Percentiles rank a stretch among this genome's conserved stretches.
These are phyloP conservation scores for Cyberlindnera veronae DNA, from an alignment of 805 yeast genomes.

Conservation along the genomic window DNA sequence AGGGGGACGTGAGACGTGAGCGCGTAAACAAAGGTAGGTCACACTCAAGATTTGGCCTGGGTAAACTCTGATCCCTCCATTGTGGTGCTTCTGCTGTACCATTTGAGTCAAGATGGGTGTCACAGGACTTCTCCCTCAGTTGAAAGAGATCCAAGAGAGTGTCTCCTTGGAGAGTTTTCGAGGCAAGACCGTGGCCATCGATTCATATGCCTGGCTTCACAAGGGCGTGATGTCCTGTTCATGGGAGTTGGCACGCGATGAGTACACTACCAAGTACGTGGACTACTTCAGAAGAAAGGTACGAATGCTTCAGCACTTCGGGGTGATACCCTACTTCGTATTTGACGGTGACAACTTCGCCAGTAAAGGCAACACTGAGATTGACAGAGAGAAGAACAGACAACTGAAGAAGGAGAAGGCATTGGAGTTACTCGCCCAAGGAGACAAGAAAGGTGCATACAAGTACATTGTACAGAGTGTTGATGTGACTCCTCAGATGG, in stretches of 20 bases:
- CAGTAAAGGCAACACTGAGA: constrained; percentile 71
- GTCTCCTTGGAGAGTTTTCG: constrained; percentile 55
- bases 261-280: constrained; percentile 69
- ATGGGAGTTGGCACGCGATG: constrained; percentile 67
- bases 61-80: background rate
- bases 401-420: constrained; percentile 58
- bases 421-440: constrained; percentile 43
- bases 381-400: constrained; percentile 56
- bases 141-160: constrained; percentile 68
- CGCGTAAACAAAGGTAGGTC: constrained; percentile 2
- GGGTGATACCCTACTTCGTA: constrained; percentile 80
- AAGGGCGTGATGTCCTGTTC: constrained; percentile 82
- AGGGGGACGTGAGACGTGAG: background rate
- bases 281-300: constrained; percentile 66
- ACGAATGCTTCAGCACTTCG: constrained; percentile 57
- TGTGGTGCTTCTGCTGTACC: background rate
- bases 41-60: background rate
- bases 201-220: constrained; percentile 96
- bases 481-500: constrained; percentile 88
- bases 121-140: constrained; percentile 72
- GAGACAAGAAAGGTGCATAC: constrained; percentile 59
- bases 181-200: constrained; percentile 85
- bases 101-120: constrained; percentile 62
- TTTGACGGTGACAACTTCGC: constrained; percentile 91
- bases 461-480: constrained; percentile 74